Percentiles rank a stretch among this genome's conserved stretches.
These are phyloP conservation scores for Lachancea dasiensis DNA, from an alignment of 805 yeast genomes.

Conservation along the genomic window DNA sequence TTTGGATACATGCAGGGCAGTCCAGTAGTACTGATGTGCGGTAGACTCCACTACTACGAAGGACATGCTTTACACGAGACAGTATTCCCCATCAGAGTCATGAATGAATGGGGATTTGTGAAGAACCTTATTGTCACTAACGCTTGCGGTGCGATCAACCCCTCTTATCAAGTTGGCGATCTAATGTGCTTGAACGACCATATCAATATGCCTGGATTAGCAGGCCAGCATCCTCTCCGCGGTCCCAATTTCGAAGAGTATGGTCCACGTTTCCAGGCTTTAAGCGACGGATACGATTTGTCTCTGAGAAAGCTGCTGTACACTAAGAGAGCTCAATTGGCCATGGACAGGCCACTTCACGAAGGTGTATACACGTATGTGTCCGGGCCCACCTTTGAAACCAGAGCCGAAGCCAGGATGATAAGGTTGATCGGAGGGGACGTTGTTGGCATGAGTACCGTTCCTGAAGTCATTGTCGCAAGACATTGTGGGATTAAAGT, in stretches of 20 bases:
- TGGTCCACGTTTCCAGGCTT: slow-evolving; percentile 85
- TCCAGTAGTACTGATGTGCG: slow-evolving; percentile 90
- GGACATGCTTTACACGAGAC: slow-evolving; percentile 81
- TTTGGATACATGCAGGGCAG: slow-evolving; percentile 70
- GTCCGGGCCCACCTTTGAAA: slow-evolving; percentile 92
- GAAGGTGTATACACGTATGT: slow-evolving; percentile 86
- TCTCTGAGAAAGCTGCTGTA: slow-evolving; percentile 60
- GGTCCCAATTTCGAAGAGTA: slow-evolving; percentile 77
- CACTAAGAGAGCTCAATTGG: slow-evolving; percentile 44
- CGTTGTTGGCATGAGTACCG: slow-evolving; percentile 97
- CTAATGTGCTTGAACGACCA: slow-evolving; percentile 89
- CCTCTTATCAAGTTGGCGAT: slow-evolving; percentile 69
- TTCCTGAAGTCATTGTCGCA: slow-evolving; percentile 91
- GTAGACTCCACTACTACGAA: slow-evolving; percentile 87
- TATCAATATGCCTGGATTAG: slow-evolving; percentile 82
- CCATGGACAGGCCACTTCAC: slow-evolving; percentile 52
- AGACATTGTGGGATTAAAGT: slow-evolving; percentile 81
- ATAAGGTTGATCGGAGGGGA: slow-evolving; percentile 74
- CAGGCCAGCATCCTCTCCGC: slow-evolving; percentile 80
- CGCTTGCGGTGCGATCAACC: slow-evolving; percentile 89
- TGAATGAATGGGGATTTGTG: slow-evolving; percentile 53
- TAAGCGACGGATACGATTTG: slow-evolving; percentile 84
- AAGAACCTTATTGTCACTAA: slow-evolving; percentile 74
- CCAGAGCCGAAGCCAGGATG: slow-evolving; percentile 84
- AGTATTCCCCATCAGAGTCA: slow-evolving; percentile 78